Evolutionary conservation across 805 yeast species (phyloP), one percentile per base, ranked within the genome.

Genomic region (Spathaspora girioi): DNA sequence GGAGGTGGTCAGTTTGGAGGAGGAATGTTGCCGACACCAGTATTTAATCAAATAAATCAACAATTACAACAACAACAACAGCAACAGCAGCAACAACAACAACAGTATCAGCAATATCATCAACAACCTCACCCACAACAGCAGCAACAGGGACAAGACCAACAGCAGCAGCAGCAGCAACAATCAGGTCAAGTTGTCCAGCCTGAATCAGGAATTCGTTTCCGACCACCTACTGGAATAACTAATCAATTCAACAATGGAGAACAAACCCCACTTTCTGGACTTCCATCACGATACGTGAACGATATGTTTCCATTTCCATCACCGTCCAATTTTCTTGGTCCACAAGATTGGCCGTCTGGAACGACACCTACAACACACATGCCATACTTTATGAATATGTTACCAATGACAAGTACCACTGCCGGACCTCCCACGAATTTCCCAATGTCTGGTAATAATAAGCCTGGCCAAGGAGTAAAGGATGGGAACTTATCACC

Each of bases 271-370:
- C 89, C 92, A 2, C 66, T 86, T 2, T 86, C 86, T 6, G 84
- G 83, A 0, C 69, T 88, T 20, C 54, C 54, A 6, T 47, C 50
- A 15, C 92, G 87, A 48, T 88, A 83, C 59, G 82, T 87, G 42
- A 78, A 78, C 52, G 96, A 88, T 59, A 72, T 86, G 62, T 82
- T 89, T 59, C 92, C 91, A 29, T 86, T 93, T 5, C 97, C 97
- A 0, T 80, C 54, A 12, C 54, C 54, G n/a, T 51, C 84, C n/a
- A 86, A 81, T 55, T 83, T 84, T 57, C 88, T 86, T 59, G 80
- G 83, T 6, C 76, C 81, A 2, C 78, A 71, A 45, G 78, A 74
- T 47, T 74, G 78, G 78, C 70, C 71, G 43, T 58, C 56, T 10
- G 53, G 62, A 5, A 58, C 63, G 27, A 62, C 72, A 14, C 75